Evolutionary conservation across 106 monocot species (phyloP).

Genomic region (Ottelia alismoides): DNA sequence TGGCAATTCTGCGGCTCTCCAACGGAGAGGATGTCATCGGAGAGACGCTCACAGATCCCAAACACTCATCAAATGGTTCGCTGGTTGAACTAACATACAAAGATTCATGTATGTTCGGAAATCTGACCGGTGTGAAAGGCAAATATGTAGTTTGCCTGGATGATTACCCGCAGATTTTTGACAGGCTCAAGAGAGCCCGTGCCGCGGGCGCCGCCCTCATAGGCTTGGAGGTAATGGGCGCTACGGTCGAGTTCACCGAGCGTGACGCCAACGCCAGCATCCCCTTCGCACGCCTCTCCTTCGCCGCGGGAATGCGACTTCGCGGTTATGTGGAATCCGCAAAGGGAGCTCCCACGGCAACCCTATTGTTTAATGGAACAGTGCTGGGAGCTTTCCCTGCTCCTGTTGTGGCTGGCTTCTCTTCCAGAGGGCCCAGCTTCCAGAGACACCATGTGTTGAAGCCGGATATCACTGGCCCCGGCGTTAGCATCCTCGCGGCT

Average conservation of each 20-base stretch:
- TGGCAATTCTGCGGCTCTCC: slow-evolving; percentile 48
- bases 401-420: slow-evolving; percentile 71
- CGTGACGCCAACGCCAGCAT: not conserved
- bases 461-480: slow-evolving; percentile 9
- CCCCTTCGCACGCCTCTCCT: not conserved
- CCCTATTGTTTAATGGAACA: not conserved
- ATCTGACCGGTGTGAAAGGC: not conserved
- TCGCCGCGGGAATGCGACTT: not conserved
- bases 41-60: slow-evolving; percentile 25
- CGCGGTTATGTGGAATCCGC: not conserved
- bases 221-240: too few species aligned
- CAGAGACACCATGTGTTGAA: slow-evolving; percentile 42
- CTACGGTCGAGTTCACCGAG: too few species aligned
- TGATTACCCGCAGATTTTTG: too few species aligned
- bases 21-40: slow-evolving; percentile 27
- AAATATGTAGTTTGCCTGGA: slow-evolving; percentile 57
- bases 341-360: not conserved
- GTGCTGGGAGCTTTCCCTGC: slow-evolving; percentile 27
- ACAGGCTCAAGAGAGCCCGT: too few species aligned
- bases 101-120: too few species aligned
- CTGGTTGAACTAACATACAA: too few species aligned
- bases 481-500: slow-evolving; percentile 50
- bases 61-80: slow-evolving; percentile 2
- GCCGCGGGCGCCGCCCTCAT: slow-evolving; percentile 59
- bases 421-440: slow-evolving; percentile 66